Evolutionary conservation across 2,329 filamentous ascomycete species (phyloP).

Genomic region (Emmonsiellopsis sp.): DNA sequence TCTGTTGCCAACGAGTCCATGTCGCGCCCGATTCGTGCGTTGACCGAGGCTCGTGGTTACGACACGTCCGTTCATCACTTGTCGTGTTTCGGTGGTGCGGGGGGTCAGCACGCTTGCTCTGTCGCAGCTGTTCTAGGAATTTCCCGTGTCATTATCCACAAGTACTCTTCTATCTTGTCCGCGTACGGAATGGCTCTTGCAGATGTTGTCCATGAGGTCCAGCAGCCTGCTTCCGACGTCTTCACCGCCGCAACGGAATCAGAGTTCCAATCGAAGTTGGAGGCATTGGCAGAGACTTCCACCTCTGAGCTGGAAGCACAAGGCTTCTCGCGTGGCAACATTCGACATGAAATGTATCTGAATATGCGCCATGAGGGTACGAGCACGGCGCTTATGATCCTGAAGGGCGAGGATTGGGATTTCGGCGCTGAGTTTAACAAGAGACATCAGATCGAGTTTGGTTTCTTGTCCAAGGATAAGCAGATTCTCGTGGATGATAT

Average conservation of each 20-base stretch:
- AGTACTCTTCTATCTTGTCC: conserved; percentile 84
- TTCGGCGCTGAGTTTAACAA: conserved; percentile 76
- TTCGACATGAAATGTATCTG: conserved; percentile 38
- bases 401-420: conserved; percentile 61
- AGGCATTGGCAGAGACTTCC: conserved; percentile 60
- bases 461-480: conserved; percentile 68
- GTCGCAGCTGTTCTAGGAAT: conserved; percentile 81
- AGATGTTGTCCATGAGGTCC: conserved; percentile 84
- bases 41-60: conserved; percentile 87
- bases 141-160: conserved; percentile 74
- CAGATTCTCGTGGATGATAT: conserved; percentile 87
- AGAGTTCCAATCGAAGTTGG: conserved; percentile 60
- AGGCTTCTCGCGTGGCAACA: conserved; percentile 33
- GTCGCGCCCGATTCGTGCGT: conserved; percentile 68
- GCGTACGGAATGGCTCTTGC: conserved; percentile 90
- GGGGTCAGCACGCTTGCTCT: conserved; percentile 85
- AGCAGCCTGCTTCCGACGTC: conserved; percentile 49
- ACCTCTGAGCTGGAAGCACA: conserved; percentile 32
- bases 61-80: conserved; percentile 85
- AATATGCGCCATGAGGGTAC: conserved; percentile 44
- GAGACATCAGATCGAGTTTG: conserved; percentile 85
- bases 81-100: conserved; percentile 85
- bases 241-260: conserved; percentile 35
- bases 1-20: conserved; percentile 37
- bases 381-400: conserved; percentile 42